These are phyloP conservation scores for Trifolium subterraneum DNA, from an alignment of 306 rosid genomes.

Conservation along the genomic window DNA sequence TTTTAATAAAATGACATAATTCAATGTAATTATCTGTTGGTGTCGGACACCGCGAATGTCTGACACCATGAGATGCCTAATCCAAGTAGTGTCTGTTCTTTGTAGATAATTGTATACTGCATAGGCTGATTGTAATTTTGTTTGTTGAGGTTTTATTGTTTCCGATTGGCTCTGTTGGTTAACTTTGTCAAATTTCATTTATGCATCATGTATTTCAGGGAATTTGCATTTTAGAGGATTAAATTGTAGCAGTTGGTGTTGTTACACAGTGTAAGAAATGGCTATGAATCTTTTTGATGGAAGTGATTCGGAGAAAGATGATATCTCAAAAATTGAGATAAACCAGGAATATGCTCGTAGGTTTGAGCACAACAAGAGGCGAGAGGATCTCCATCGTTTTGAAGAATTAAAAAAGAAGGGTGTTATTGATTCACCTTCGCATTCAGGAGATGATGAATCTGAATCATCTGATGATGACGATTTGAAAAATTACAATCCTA, in stretches of 20 bases:
- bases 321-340: conserved; percentile 62
- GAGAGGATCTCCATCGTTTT: conserved; percentile 81
- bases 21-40: too few species aligned
- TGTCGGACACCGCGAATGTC: too few species aligned
- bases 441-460: conserved; percentile 48
- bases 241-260: conserved; percentile 5
- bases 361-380: conserved; percentile 80
- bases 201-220: too few species aligned
- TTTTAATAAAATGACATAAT: too few species aligned
- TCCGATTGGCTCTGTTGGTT: background rate
- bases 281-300: conserved; percentile 59
- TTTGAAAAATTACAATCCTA: conserved; percentile 32
- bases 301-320: conserved; percentile 64
- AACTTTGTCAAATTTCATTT: conserved; percentile 6
- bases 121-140: background rate
- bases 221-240: conserved; percentile 17
- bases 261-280: conserved; percentile 35
- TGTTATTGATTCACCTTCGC: conserved; percentile 44
- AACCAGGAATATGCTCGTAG: conserved; percentile 54
- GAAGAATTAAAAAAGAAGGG: conserved; percentile 87
- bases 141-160: background rate
- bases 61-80: too few species aligned
- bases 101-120: background rate
- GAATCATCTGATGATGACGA: conserved; percentile 50
- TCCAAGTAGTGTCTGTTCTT: too few species aligned